A percentile compares a stretch with the other conserved stretches of the same genome.
Evolutionary conservation across 1,139 yeast species (phyloP).

Genomic region (Arxiozyma telluris): DNA sequence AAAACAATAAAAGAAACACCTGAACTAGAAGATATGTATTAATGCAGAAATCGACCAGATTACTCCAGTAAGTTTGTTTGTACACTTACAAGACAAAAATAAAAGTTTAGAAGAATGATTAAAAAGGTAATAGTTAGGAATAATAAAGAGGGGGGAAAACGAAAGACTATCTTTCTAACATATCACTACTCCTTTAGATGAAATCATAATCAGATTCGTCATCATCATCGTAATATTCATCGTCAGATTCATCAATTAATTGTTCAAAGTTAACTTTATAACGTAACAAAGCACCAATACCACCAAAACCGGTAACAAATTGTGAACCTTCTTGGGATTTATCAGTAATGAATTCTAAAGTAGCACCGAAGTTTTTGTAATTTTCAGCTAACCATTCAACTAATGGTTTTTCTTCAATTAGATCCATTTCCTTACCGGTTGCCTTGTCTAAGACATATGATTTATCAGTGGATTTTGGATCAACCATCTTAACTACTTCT

Average conservation of each 20-base stretch:
- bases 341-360: slow-evolving; percentile 91
- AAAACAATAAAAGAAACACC: background rate
- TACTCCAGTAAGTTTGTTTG: background rate
- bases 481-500: slow-evolving; percentile 64
- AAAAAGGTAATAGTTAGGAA: background rate
- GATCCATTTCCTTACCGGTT: slow-evolving; percentile 85
- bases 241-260: slow-evolving; percentile 81
- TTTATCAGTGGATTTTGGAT: slow-evolving; percentile 61
- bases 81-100: background rate
- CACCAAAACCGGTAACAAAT: slow-evolving; percentile 96
- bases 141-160: slow-evolving; percentile 16
- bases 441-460: slow-evolving; percentile 70
- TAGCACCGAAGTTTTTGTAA: slow-evolving; percentile 89
- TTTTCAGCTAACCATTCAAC: slow-evolving; percentile 98
- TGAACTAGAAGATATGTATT: slow-evolving; percentile 2
- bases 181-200: slow-evolving; percentile 20
- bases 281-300: slow-evolving; percentile 92
- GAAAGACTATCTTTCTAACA: background rate
- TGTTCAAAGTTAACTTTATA: slow-evolving; percentile 96
- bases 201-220: slow-evolving; percentile 37
- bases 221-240: slow-evolving; percentile 76
- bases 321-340: slow-evolving; percentile 97
- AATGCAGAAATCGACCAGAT: slow-evolving; percentile 4
- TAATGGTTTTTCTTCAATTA: slow-evolving; percentile 69
- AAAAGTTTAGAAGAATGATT: background rate